Conservation (phyloP, 257 asterid genomes). For the Striga asiatica region DNA sequence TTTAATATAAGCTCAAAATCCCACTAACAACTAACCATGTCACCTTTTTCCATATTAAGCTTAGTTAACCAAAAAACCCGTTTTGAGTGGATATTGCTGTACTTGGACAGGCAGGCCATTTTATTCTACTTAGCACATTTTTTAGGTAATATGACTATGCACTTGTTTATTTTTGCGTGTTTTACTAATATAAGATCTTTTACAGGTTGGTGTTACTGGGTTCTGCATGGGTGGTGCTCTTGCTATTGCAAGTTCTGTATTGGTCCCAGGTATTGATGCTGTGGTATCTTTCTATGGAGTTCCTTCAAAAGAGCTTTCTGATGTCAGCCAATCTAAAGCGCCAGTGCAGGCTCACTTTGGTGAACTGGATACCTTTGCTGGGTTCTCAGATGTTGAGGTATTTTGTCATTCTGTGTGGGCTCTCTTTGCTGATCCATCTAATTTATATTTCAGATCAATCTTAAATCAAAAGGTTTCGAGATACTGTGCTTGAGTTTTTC, state of each 20-base stretch:
- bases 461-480: too few relatives aligned
- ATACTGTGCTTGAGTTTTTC: too few relatives aligned
- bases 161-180: neutral
- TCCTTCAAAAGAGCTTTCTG: slow-evolving; percentile 81
- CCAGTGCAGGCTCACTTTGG: slow-evolving; percentile 99
- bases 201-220: slow-evolving; percentile 89
- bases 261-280: slow-evolving; percentile 71
- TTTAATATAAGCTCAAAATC: too few relatives aligned
- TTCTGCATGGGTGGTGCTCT: slow-evolving; percentile 99
- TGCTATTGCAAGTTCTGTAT: slow-evolving; percentile 86
- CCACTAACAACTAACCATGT: too few relatives aligned
- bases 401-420: neutral
- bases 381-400: slow-evolving; percentile 93
- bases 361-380: slow-evolving; percentile 57
- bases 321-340: slow-evolving; percentile 69
- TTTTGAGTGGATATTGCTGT: too few relatives aligned
- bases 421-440: neutral
- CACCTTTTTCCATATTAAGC: too few relatives aligned
- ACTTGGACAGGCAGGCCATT: too few relatives aligned
- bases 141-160: neutral
- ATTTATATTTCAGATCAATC: neutral
- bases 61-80: too few relatives aligned
- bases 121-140: too few relatives aligned
- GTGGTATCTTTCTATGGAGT: slow-evolving; percentile 92
- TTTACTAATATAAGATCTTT: slow-evolving; percentile 1